Evolutionary conservation across 208 protist genomes (phyloP), one percentile per base, ranked within the genome.

Genomic region (Acanthamoeba castellanii): DNA sequence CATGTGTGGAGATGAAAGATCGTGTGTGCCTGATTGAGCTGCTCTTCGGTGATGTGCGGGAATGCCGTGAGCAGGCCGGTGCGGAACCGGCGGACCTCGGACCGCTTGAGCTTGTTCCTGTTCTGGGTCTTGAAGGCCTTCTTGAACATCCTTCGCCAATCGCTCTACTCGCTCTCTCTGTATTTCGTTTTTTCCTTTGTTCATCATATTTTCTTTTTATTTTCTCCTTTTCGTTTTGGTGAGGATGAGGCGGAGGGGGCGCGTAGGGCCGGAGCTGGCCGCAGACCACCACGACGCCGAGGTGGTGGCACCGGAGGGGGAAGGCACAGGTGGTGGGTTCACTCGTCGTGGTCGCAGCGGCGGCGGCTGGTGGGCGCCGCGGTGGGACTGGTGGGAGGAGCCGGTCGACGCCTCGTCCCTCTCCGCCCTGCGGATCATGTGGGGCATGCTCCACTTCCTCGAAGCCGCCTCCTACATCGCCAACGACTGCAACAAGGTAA

Each of bases 41-140:
- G 55, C 18, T 90, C 52, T 34, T 90, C 84, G 9, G 84, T 90
- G 84, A 90, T 61, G 84, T 90, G 84, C 6, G 84, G 84, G 84
- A 42, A 90, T 47, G 34, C 32, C 3, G 8, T 42, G 59, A 70
- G 55, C n/a, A 90, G 14, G 32, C 20, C 55, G 9, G 84, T 70
- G 50, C 84, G 50, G 27, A 90, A 27, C 13, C 84, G 50, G 8
- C 84, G 84, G 52, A 90, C 50, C 14, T 90, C 84, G 52, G 30
- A 50, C 55, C 59, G 25, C 59, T 90, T 90, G 55, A 90, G 59
- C 84, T 72, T 61, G 52, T 61, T 90, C 9, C 59, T 13, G 20
- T 90, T 90, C 30, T 90, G 84, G 9, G 59, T 32, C 57, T 70
- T 90, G 59, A 90, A 90, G 13, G 50, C 8, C 84, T 90, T 90